Evolutionary conservation across 371 early-diverging fungal species (phyloP), one percentile per base, ranked within the genome.

Genomic region (Lichtheimia ornata): DNA sequence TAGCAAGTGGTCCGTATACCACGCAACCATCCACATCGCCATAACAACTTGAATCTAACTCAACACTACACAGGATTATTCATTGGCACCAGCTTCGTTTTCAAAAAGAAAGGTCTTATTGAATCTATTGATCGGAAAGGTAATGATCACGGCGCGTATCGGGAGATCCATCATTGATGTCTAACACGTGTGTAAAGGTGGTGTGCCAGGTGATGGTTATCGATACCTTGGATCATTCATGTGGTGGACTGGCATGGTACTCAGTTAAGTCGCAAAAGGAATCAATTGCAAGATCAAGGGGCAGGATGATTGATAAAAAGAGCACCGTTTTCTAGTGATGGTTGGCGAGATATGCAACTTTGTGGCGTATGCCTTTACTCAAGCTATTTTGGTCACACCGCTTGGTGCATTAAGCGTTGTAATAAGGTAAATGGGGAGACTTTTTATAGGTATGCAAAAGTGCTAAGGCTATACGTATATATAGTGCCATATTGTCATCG

Each of bases 311-410:
- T 43, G 14, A 41, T 14, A 12, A 14, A 12, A 14, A 40, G 3
- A 17, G 2, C 20, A 9, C 18, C 53, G 28, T 51, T 43, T 12
- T 17, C 4, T 66, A 88, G 88, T 88, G 88, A 79, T 83, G 59
- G 59, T 94, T 43, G 98, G 98, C 13, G 98, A 97, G 73, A 68
- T 91, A 25, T 88, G 91, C 65, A 97, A 97, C 74, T 97, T 97
- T 79, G 85, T 93, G 4, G 98, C 97, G 5, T 97, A 97, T 69
- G 88, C 95, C 17, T 96, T 91, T 76, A 94, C 97, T 15, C 96
- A 94, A 3, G 97, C 97, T 4, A 93, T 97, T 41, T 66, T 97
- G 40, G 95, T 97, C 11, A 97, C 98, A 12, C 97, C 98, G n/a
- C 74, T 97, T 30, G 98, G 98, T 17, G 97, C 95, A 7, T 78